A percentile compares a stretch with the other conserved stretches of the same genome.
Evolutionary conservation across 257 asterid genomes (phyloP).

Genomic region (Solanum okadae): DNA sequence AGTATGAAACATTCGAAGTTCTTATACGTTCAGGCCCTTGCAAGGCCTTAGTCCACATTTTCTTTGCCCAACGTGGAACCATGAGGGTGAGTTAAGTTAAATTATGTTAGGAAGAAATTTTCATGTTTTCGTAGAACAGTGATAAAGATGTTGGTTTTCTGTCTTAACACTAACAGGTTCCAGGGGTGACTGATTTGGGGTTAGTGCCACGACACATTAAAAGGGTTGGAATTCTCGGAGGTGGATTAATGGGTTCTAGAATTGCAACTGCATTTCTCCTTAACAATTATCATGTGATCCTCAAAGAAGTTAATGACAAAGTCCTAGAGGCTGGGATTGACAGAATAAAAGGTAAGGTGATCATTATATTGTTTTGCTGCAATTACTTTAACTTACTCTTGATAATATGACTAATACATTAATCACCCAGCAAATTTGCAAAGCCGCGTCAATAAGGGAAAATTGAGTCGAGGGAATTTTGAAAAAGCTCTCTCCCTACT

Average conservation of each 20-base stretch:
- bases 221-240: constrained; percentile 89
- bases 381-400: background rate
- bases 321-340: constrained; percentile 76
- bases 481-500: constrained; percentile 66
- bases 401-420: background rate
- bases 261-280: constrained; percentile 85
- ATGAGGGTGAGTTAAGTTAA: constrained; percentile 41
- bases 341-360: constrained; percentile 64
- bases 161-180: constrained; percentile 43
- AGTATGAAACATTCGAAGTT: constrained; percentile 75
- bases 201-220: constrained; percentile 67
- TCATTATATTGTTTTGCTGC: too few relatives aligned
- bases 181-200: constrained; percentile 77
- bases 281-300: constrained; percentile 56
- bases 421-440: constrained; percentile 59
- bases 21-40: constrained; percentile 72
- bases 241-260: constrained; percentile 98
- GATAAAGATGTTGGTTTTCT: background rate
- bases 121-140: background rate
- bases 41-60: constrained; percentile 88
- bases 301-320: constrained; percentile 85
- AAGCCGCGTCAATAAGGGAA: constrained; percentile 77
- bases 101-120: background rate
- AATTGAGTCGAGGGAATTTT: constrained; percentile 63
- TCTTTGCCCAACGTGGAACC: constrained; percentile 97